Conservation (phyloP, 805 yeast genomes). For the Candida takata region DNA sequence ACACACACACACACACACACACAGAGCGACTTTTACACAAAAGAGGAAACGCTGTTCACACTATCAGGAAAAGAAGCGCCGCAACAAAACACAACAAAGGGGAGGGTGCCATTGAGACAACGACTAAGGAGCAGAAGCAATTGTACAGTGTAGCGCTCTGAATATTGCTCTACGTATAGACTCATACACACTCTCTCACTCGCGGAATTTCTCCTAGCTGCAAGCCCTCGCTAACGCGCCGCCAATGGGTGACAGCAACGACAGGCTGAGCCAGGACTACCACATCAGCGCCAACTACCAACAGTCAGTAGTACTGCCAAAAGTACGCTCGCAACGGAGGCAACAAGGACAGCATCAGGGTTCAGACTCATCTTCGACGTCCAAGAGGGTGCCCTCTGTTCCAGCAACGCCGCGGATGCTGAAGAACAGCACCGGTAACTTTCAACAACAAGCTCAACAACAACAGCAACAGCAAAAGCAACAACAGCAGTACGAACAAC, state of each 20-base stretch:
- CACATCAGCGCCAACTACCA: conserved; percentile 21
- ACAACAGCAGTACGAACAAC: conserved; percentile 1
- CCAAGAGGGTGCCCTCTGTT: conserved; percentile 23
- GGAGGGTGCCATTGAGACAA: too few relatives aligned
- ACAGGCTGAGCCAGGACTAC: conserved; percentile 17
- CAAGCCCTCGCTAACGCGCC: neutral
- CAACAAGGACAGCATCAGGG: too few relatives aligned
- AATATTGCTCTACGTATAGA: too few relatives aligned
- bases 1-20: too few relatives aligned
- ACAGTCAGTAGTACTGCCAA: conserved; percentile 17
- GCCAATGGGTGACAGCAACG: neutral
- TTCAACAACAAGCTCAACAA: conserved; percentile 9
- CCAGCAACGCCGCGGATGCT: conserved; percentile 72
- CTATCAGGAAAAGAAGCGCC: too few relatives aligned
- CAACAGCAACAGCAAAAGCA: conserved; percentile 4
- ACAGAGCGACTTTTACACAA: too few relatives aligned
- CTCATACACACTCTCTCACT: too few relatives aligned
- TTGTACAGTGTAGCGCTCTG: too few relatives aligned
- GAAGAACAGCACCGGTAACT: conserved; percentile 44
- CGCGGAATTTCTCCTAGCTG: too few relatives aligned
- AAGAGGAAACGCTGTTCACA: too few relatives aligned
- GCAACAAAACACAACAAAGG: too few relatives aligned
- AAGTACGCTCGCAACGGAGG: conserved; percentile 18
- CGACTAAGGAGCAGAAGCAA: too few relatives aligned
- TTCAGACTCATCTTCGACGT: conserved; percentile 8